Evolutionary conservation across 257 asterid species (phyloP).

Genomic region (Hygrophila difformis): DNA sequence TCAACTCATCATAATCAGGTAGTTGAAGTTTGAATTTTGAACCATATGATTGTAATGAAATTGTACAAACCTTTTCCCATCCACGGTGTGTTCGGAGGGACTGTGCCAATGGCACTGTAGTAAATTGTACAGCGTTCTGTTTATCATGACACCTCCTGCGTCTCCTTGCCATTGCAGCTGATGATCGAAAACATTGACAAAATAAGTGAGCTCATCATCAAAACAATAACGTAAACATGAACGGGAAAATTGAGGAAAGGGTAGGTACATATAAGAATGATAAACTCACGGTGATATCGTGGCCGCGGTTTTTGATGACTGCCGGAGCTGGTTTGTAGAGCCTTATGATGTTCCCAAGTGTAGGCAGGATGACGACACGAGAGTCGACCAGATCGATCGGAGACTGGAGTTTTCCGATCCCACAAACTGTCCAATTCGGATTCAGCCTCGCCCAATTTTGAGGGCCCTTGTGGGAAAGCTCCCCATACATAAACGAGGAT

Average conservation of each 20-base stretch:
- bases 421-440: conserved; percentile 39
- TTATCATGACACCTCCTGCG: conserved; percentile 49
- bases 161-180: conserved; percentile 61
- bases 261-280: background rate
- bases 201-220: background rate
- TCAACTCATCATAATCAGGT: too few relatives aligned
- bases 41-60: background rate
- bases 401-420: conserved; percentile 47
- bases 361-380: conserved; percentile 17
- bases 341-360: conserved; percentile 23
- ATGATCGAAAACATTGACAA: background rate
- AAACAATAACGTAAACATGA: too few relatives aligned
- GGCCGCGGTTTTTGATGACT: conserved; percentile 43
- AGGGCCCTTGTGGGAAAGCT: conserved; percentile 36
- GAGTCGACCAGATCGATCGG: conserved; percentile 40
- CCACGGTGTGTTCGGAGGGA: conserved; percentile 69
- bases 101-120: conserved; percentile 72
- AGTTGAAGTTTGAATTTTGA: background rate
- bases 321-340: conserved; percentile 49
- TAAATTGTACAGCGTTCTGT: conserved; percentile 32
- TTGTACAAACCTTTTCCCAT: conserved; percentile 36
- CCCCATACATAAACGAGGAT: conserved; percentile 24
- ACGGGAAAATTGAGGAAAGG: too few relatives aligned
- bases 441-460: conserved; percentile 41
- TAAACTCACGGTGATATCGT: conserved; percentile 43